Evolutionary conservation across 2,329 filamentous ascomycete species (phyloP).

Genomic region (Pezicula radicicola): DNA sequence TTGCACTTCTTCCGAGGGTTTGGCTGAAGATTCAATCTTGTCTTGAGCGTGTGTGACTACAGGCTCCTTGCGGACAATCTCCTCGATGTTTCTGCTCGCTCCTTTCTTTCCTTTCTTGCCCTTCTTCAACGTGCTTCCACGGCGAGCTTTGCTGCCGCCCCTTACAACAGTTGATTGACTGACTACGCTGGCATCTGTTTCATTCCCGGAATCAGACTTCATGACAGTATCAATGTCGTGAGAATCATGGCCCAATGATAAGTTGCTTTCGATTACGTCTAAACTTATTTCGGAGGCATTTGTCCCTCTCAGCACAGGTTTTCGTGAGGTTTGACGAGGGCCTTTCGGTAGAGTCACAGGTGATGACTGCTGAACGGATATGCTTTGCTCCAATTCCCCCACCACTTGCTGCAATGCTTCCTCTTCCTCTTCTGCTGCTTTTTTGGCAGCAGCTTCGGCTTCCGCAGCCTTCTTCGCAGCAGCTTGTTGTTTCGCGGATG

Average conservation of each 20-base stretch:
- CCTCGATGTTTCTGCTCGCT: slow-evolving; percentile 18
- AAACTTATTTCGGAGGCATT: slow-evolving; percentile 13
- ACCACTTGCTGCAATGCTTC: slow-evolving; percentile 18
- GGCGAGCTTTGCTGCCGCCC: slow-evolving; percentile 12
- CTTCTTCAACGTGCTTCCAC: slow-evolving; percentile 21
- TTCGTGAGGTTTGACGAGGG: slow-evolving; percentile 14
- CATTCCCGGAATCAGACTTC: slow-evolving; percentile 27
- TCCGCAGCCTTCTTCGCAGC: slow-evolving; percentile 21
- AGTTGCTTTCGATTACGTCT: slow-evolving; percentile 12
- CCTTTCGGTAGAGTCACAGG: slow-evolving; percentile 18
- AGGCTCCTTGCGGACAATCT: slow-evolving; percentile 15
- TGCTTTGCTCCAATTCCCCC: slow-evolving; percentile 20
- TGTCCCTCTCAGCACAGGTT: slow-evolving; percentile 10
- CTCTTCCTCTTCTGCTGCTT: slow-evolving; percentile 11
- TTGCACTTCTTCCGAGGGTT: slow-evolving; percentile 4
- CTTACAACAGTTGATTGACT: slow-evolving; percentile 25
- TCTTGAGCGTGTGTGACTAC: neutral
- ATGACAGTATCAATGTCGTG: slow-evolving; percentile 17
- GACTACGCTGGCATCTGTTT: slow-evolving; percentile 28
- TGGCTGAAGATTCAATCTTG: slow-evolving; percentile 2
- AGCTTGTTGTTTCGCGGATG: slow-evolving; percentile 26
- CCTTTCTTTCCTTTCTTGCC: slow-evolving; percentile 22
- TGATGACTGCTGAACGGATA: slow-evolving; percentile 19
- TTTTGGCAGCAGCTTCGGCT: slow-evolving; percentile 9
- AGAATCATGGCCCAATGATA: slow-evolving; percentile 4